A percentile compares a stretch with the other conserved stretches of the same genome.
Conservation (phyloP, 345 rosid species). For the Aquilaria yunnanensis region DNA sequence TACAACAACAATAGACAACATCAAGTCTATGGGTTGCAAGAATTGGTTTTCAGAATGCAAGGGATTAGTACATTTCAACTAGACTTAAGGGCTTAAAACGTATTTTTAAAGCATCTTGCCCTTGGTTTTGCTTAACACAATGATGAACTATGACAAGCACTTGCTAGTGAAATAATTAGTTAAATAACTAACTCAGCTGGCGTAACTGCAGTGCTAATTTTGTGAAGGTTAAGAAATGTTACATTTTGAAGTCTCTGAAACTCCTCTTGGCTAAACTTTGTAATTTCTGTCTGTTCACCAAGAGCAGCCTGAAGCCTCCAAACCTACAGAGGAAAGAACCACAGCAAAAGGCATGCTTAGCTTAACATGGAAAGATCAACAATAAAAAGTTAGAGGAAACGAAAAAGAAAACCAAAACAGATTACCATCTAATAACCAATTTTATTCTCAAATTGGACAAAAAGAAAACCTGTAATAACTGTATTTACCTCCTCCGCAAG, state of each 20-base stretch:
- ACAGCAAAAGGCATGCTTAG: neutral
- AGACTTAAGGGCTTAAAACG: too few species aligned
- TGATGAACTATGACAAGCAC: too few species aligned
- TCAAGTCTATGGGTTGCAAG: too few species aligned
- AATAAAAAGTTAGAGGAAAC: neutral
- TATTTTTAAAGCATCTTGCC: too few species aligned
- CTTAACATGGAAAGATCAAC: too few species aligned
- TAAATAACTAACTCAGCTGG: conserved; percentile 3
- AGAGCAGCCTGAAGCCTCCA: conserved; percentile 99
- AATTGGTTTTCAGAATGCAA: too few species aligned
- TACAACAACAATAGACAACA: too few species aligned
- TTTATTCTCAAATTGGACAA: conserved; percentile 1
- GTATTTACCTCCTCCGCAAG: conserved; percentile 86
- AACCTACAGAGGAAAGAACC: conserved; percentile 36
- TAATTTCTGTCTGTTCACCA: conserved; percentile 92
- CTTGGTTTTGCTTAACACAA: too few species aligned
- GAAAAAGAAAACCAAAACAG: neutral
- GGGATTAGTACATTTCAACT: too few species aligned
- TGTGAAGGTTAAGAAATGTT: conserved; percentile 14
- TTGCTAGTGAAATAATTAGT: too few species aligned
- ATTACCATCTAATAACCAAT: neutral
- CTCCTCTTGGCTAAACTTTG: conserved; percentile 83
- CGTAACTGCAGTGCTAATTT: neutral
- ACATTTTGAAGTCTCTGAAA: conserved; percentile 94
- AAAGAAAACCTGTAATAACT: conserved; percentile 3